Evolutionary conservation across 2,329 filamentous ascomycete species (phyloP).

Genomic region (Aspergillus aculeatus): DNA sequence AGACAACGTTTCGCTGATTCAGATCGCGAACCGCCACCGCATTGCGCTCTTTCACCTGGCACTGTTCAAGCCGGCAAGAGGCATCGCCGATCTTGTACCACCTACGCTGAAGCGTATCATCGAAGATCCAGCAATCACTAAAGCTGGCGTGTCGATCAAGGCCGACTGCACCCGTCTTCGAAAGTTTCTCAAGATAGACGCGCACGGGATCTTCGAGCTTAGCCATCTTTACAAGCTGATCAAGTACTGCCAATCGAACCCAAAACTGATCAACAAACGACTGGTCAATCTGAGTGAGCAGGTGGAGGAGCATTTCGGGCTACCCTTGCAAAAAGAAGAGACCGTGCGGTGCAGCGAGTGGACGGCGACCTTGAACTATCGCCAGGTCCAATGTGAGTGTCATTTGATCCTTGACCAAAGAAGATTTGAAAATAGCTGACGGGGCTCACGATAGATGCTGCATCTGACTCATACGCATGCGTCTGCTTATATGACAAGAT

Average conservation of each 20-base stretch:
- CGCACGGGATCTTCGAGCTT: constrained; percentile 72
- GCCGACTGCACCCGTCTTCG: constrained; percentile 68
- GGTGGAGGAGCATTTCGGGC: constrained; percentile 66
- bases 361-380: constrained; percentile 59
- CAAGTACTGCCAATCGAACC: constrained; percentile 59
- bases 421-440: constrained; percentile 22
- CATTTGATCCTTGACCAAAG: constrained; percentile 11
- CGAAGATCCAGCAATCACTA: constrained; percentile 67
- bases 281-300: constrained; percentile 67
- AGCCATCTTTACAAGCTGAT: constrained; percentile 79
- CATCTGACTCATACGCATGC: constrained; percentile 79
- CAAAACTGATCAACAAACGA: constrained; percentile 62
- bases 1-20: constrained; percentile 75
- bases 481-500: constrained; percentile 70
- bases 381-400: constrained; percentile 69
- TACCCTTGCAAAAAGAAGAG: constrained; percentile 73
- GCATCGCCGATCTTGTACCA: constrained; percentile 59
- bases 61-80: constrained; percentile 51
- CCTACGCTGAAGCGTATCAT: constrained; percentile 70
- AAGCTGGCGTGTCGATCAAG: constrained; percentile 74
- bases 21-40: constrained; percentile 72
- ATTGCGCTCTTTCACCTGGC: constrained; percentile 83
- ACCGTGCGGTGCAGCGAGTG: constrained; percentile 73
- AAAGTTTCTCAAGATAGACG: constrained; percentile 64
- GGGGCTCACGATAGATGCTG: constrained; percentile 59